Evolutionary conservation across 2,329 filamentous ascomycete genomes (phyloP).

Genomic region (Zasmidium angulare): DNA sequence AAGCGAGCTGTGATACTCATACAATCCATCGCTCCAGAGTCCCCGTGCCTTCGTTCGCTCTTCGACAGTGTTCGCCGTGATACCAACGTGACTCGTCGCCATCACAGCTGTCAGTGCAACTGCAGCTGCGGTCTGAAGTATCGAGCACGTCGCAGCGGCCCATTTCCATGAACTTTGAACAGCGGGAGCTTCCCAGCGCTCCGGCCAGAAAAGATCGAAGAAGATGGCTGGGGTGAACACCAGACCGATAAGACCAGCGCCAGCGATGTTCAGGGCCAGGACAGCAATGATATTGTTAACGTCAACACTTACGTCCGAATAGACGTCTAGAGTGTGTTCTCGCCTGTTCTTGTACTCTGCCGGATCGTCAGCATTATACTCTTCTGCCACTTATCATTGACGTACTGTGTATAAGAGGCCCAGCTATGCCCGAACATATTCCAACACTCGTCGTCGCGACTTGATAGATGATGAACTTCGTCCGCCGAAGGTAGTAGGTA

Average conservation of each 20-base stretch:
- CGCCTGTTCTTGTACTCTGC: conserved; percentile 55
- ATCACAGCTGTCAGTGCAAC: not conserved
- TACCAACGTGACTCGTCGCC: not conserved
- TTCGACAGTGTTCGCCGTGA: not conserved
- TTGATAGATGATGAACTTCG: conserved; percentile 61
- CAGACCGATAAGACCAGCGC: conserved; percentile 56
- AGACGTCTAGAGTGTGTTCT: conserved; percentile 42
- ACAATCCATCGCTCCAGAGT: not conserved
- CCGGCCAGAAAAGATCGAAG: conserved; percentile 61
- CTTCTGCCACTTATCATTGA: not conserved
- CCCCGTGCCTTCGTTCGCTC: not conserved
- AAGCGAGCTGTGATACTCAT: not conserved
- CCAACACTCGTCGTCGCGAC: conserved; percentile 45
- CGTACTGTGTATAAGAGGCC: not conserved
- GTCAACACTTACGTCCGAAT: conserved; percentile 43
- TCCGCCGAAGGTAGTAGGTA: conserved; percentile 53
- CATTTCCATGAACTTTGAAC: not conserved
- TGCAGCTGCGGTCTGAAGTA: not conserved
- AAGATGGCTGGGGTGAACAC: conserved; percentile 60
- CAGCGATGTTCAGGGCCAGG: conserved; percentile 58
- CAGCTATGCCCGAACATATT: conserved; percentile 27
- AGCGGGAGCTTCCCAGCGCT: conserved; percentile 43
- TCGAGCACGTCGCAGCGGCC: not conserved
- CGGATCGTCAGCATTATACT: not conserved
- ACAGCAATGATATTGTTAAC: conserved; percentile 57